phyloP scores from a whole-genome alignment of 495 filamentous ascomycete species.

The Hypoxylon subgilvum region DNA sequence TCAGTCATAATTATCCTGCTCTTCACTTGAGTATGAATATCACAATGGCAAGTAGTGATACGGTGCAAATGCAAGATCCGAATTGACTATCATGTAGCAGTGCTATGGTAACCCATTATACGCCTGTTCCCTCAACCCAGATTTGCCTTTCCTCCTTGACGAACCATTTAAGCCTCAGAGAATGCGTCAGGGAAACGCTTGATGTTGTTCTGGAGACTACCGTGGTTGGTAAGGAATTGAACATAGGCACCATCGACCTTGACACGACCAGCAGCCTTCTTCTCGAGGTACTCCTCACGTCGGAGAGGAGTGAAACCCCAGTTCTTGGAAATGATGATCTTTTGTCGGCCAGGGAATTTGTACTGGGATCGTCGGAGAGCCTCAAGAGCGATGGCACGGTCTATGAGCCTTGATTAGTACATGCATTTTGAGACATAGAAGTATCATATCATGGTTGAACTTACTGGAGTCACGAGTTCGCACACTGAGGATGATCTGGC shows the following conservation, averaged over 20 bases:
- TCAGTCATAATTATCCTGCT: no score
- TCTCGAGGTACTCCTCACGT: slow-evolving; percentile 93
- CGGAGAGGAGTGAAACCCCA: slow-evolving; percentile 99
- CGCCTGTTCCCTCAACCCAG: slow-evolving; percentile 45
- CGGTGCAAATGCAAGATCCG: slow-evolving; percentile 46
- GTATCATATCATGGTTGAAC: slow-evolving; percentile 34
- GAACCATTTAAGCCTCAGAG: slow-evolving; percentile 52
- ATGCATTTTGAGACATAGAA: background rate
- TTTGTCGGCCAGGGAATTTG: slow-evolving; percentile 99
- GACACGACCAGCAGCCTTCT: slow-evolving; percentile 87
- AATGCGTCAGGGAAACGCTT: slow-evolving; percentile 92
- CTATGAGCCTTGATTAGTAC: slow-evolving; percentile 49
- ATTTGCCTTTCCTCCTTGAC: slow-evolving; percentile 43
- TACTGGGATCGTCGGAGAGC: slow-evolving; percentile 98
- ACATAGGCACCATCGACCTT: slow-evolving; percentile 98
- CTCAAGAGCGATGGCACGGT: slow-evolving; percentile 93
- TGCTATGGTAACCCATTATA: slow-evolving; percentile 47
- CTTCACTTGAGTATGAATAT: no score
- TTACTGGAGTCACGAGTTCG: slow-evolving; percentile 88
- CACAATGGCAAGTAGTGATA: background rate
- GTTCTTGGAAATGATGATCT: slow-evolving; percentile 99
- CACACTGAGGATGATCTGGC: slow-evolving; percentile 95
- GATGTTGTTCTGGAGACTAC: slow-evolving; percentile 84
- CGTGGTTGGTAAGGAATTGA: slow-evolving; percentile 94
- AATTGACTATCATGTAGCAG: slow-evolving; percentile 46